A percentile compares a stretch with the other conserved stretches of the same genome.
phyloP scores from a whole-genome alignment of 495 filamentous ascomycete genomes.

The Talaromyces ruber region DNA sequence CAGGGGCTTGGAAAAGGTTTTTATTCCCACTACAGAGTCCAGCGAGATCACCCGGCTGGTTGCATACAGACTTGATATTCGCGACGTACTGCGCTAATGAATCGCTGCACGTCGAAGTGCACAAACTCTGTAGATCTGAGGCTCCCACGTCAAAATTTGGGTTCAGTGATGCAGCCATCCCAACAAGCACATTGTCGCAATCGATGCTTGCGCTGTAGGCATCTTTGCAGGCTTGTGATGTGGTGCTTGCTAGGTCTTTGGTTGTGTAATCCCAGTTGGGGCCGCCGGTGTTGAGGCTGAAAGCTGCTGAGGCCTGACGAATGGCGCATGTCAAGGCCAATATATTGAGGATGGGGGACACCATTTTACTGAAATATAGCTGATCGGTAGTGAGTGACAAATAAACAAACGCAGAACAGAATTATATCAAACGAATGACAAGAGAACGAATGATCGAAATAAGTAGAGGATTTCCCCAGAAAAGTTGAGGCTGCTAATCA shows the following conservation, averaged over 20 bases:
- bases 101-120: constrained; percentile 18
- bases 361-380: background rate
- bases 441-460: background rate
- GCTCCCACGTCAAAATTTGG: background rate
- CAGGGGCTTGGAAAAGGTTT: constrained; percentile 6
- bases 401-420: background rate
- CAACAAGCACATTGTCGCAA: constrained; percentile 18
- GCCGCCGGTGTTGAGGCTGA: constrained; percentile 17
- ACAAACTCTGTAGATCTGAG: constrained; percentile 17
- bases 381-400: background rate
- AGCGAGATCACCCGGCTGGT: constrained; percentile 16
- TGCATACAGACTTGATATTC: constrained; percentile 18
- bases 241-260: constrained; percentile 16
- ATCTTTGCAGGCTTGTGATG: constrained; percentile 21
- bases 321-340: constrained; percentile 12
- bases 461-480: background rate
- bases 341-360: constrained; percentile 8
- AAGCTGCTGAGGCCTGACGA: constrained; percentile 10
- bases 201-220: constrained; percentile 23
- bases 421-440: background rate
- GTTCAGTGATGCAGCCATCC: constrained; percentile 18
- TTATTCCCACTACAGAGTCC: constrained; percentile 5
- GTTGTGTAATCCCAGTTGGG: constrained; percentile 22
- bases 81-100: constrained; percentile 19
- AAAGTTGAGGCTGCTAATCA: background rate